Evolutionary conservation across 257 asterid genomes (phyloP).

Genomic region (Solanum sejunctum): DNA sequence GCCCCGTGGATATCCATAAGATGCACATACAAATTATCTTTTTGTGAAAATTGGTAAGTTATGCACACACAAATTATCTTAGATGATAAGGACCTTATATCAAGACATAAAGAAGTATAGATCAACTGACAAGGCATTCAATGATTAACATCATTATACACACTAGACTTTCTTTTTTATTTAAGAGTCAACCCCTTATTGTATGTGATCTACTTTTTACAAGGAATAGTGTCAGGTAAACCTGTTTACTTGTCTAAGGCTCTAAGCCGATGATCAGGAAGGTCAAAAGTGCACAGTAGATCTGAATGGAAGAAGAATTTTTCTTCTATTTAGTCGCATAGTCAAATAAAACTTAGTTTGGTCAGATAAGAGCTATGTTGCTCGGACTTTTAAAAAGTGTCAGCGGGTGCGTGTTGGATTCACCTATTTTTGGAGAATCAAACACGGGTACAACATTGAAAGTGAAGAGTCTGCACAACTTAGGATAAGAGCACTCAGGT

Average conservation of each 20-base stretch:
- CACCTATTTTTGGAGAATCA: no score
- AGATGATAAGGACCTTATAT: not conserved
- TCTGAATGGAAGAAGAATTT: not conserved
- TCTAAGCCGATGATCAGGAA: not conserved
- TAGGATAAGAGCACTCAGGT: not conserved
- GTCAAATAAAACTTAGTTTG: not conserved
- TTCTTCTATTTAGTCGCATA: not conserved
- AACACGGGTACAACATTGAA: no score
- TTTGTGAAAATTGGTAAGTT: no score
- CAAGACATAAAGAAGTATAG: not conserved
- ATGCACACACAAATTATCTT: not conserved
- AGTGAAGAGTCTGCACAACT: no score
- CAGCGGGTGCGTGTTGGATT: no score
- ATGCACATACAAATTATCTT: not conserved
- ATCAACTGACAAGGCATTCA: not conserved
- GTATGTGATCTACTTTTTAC: not conserved
- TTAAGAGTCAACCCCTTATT: not conserved
- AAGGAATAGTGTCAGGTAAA: not conserved
- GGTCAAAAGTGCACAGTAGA: not conserved
- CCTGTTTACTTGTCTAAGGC: not conserved
- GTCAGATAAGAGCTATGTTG: not conserved
- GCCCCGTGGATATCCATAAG: not conserved
- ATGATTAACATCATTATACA: not conserved
- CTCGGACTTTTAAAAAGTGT: no score
- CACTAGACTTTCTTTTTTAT: not conserved